phyloP scores from a whole-genome alignment of 345 rosid species.

The Zanthoxylum bungeanum region DNA sequence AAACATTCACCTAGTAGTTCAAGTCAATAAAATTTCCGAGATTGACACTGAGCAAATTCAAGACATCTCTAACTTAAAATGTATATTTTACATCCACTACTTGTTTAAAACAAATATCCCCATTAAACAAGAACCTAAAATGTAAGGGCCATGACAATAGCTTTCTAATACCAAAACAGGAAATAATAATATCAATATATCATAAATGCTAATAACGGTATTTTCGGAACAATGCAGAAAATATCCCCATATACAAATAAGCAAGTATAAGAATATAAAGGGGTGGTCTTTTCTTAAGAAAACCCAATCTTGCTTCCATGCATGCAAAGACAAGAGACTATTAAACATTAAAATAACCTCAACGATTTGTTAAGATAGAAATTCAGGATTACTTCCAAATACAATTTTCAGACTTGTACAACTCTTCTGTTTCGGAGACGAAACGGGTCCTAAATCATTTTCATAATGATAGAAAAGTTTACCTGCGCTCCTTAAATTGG shows the following conservation, averaged over 20 bases:
- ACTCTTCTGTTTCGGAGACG: background rate
- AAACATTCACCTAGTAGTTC: background rate
- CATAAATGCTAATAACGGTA: background rate
- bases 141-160: background rate
- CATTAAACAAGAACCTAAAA: background rate
- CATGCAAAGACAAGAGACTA: background rate
- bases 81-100: background rate
- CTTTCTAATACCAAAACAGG: background rate
- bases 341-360: background rate
- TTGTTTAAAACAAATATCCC: background rate
- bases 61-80: background rate
- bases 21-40: background rate
- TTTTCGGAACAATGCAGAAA: slow-evolving; percentile 2
- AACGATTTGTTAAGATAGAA: background rate
- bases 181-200: background rate
- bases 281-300: background rate
- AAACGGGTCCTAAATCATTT: background rate
- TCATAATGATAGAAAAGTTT: background rate
- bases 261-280: background rate
- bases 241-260: background rate
- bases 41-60: background rate
- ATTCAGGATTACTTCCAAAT: background rate
- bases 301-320: background rate
- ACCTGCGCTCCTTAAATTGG: slow-evolving; percentile 78
- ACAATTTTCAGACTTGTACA: background rate